Base-by-base conservation (phyloP, 2,329 filamentous ascomycete genomes). In the Talaromyces funiculosus region DNA sequence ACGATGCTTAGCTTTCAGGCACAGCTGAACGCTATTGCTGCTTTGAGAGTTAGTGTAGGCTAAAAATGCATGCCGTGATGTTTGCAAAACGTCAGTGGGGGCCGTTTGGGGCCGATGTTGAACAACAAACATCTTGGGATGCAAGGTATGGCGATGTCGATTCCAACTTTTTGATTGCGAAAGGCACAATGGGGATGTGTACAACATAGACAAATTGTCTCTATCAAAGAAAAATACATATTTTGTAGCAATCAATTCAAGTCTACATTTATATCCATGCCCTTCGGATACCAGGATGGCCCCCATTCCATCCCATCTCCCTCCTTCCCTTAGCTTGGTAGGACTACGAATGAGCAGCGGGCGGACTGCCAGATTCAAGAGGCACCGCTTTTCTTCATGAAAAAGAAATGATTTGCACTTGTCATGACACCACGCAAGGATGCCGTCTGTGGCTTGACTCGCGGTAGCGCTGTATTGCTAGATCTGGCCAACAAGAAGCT, bases 21-120 rank as follows among this genome's bases (percentile, higher is more conserved):
- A 56, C 53, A 45, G 40, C 37, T 18, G 14, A 38, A 29, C 29
- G 53, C 37, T 16, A 55, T 51, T 33, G 47, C 26, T 51, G 20
- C 22, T 54, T 16, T 45, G 42, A 26, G 20, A 16, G 12, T 16
- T 42, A 24, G 35, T 29, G 20, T 31, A 20, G 26, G 18, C 40
- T 57, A 45, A n/a, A n/a, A n/a, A 45, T 57, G 38, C 54, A 57
- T 47, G 54, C 40, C 24, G 47, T 57, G 54, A 57, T 57, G 38
- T 14, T 47, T 3, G 29, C 33, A 54, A 22, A 40, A 54, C 31
- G 38, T 20, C 47, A 33, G 47, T 61, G 59, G 59, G 59, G 59
- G 59, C 59, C 33, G 59, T 61, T 42, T 47, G 54, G 53, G 59
- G 59, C 45, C 37, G 60, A 29, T 57, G 47, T 10, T 33, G 6